Evolutionary conservation across 2,329 filamentous ascomycete species (phyloP).

Genomic region (Davidsoniella australis): DNA sequence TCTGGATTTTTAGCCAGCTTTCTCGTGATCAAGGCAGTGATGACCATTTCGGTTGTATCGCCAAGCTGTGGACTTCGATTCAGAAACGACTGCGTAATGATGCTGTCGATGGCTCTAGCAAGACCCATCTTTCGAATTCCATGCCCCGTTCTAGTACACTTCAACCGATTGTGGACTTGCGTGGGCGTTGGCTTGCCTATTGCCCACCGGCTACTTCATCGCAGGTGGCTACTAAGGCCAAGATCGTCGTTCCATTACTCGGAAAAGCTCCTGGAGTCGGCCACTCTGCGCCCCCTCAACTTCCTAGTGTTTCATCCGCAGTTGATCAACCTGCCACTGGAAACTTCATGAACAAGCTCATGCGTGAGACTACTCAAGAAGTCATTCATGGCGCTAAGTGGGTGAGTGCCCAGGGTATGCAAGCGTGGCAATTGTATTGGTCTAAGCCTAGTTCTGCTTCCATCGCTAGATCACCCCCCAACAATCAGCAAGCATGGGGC

Average conservation of each 20-base stretch:
- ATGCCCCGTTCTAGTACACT: constrained; percentile 28
- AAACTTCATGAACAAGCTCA: constrained; percentile 57
- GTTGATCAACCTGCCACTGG: constrained; percentile 58
- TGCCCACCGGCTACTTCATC: constrained; percentile 58
- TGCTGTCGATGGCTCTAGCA: constrained; percentile 29
- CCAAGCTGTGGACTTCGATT: constrained; percentile 82
- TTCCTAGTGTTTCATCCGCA: constrained; percentile 48
- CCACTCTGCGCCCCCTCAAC: constrained; percentile 49
- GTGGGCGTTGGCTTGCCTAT: constrained; percentile 60
- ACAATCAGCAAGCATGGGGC: constrained; percentile 25
- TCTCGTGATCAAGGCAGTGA: constrained; percentile 18
- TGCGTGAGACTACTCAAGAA: constrained; percentile 65
- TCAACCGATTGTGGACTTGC: constrained; percentile 50
- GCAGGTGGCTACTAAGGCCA: constrained; percentile 50
- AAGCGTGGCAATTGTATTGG: constrained; percentile 70
- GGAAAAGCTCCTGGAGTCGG: constrained; percentile 38
- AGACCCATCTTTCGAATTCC: constrained; percentile 21
- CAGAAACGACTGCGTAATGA: constrained; percentile 41
- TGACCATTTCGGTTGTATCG: constrained; percentile 48
- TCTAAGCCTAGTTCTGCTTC: constrained; percentile 31
- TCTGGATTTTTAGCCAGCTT: constrained; percentile 54
- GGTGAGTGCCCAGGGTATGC: constrained; percentile 59
- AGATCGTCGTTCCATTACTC: constrained; percentile 38
- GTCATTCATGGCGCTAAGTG: constrained; percentile 58
- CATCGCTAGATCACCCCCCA: constrained; percentile 27